phyloP scores from a whole-genome alignment of 441 rosid species.

The Croton laevigatus region DNA sequence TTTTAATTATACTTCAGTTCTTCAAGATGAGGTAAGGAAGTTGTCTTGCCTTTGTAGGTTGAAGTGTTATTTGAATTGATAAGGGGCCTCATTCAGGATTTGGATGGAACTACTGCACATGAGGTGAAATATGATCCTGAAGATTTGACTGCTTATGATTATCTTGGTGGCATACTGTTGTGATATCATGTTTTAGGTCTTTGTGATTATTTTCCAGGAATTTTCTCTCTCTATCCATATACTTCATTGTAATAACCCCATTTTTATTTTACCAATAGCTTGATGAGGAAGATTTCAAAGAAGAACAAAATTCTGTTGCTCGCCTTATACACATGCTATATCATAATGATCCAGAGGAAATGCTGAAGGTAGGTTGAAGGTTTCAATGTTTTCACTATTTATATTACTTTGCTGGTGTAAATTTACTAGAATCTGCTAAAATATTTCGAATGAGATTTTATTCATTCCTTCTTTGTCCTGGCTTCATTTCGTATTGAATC shows the following conservation, averaged over 20 bases:
- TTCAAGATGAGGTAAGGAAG: constrained; percentile 15
- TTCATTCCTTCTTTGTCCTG: neutral
- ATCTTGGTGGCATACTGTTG: constrained; percentile 7
- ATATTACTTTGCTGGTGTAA: constrained; percentile 1
- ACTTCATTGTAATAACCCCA: neutral
- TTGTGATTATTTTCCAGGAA: neutral
- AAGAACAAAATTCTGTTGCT: constrained; percentile 91
- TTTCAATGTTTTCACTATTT: neutral
- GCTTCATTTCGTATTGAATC: neutral
- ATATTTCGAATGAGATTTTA: neutral
- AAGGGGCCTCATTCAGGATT: constrained; percentile 82
- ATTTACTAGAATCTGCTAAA: neutral
- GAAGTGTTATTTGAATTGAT: constrained; percentile 87
- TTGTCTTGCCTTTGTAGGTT: constrained; percentile 46
- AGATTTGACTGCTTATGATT: neutral
- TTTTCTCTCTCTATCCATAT: neutral
- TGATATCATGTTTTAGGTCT: constrained; percentile 9
- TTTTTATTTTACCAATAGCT: constrained; percentile 25
- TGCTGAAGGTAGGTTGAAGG: constrained; percentile 69
- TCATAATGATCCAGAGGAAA: constrained; percentile 84
- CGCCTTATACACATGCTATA: constrained; percentile 88
- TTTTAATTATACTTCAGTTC: constrained; percentile 7
- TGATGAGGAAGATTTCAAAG: constrained; percentile 94
- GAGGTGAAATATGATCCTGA: constrained; percentile 29
- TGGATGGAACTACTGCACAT: constrained; percentile 66